Evolutionary conservation across 768 basidiomycete species (phyloP).

Genomic region (Rhizopogon vulgaris): DNA sequence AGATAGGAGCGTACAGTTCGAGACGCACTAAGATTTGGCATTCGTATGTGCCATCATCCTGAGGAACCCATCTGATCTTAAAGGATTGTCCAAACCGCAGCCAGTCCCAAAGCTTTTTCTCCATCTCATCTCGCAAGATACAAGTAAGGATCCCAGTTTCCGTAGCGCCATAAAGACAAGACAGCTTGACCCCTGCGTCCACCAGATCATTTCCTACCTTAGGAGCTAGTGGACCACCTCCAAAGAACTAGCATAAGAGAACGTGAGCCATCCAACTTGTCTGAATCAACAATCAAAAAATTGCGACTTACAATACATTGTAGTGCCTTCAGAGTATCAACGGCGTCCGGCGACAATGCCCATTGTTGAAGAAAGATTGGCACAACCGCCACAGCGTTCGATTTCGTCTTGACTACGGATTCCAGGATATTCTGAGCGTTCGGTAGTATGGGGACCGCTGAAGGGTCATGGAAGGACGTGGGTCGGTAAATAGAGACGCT

Average conservation of each 20-base stretch:
- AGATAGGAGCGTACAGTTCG: background rate
- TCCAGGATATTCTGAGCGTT: constrained; percentile 35
- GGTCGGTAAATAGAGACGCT: constrained; percentile 23
- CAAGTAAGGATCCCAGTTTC: constrained; percentile 12
- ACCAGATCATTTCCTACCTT: constrained; percentile 27
- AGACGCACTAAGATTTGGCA: constrained; percentile 31
- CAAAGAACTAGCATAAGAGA: no score
- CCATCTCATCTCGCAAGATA: constrained; percentile 10
- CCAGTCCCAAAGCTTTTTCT: constrained; percentile 29
- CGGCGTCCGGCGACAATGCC: constrained; percentile 17
- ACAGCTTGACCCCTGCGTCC: constrained; percentile 27
- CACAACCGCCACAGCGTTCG: constrained; percentile 27
- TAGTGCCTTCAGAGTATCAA: constrained; percentile 21
- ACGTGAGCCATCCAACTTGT: constrained; percentile 6
- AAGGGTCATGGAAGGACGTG: constrained; percentile 12
- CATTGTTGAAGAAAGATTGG: constrained; percentile 36
- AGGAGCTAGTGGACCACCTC: constrained; percentile 34
- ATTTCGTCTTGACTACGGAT: constrained; percentile 23
- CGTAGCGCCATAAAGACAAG: constrained; percentile 32
- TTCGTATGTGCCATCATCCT: constrained; percentile 31
- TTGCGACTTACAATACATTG: constrained; percentile 22
- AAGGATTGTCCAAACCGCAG: constrained; percentile 19
- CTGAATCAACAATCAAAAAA: background rate
- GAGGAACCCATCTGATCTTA: constrained; percentile 22
- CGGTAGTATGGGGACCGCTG: constrained; percentile 28